Evolutionary conservation across 2,329 filamentous ascomycete genomes (phyloP).

Genomic region (Fusarium cicatricum): DNA sequence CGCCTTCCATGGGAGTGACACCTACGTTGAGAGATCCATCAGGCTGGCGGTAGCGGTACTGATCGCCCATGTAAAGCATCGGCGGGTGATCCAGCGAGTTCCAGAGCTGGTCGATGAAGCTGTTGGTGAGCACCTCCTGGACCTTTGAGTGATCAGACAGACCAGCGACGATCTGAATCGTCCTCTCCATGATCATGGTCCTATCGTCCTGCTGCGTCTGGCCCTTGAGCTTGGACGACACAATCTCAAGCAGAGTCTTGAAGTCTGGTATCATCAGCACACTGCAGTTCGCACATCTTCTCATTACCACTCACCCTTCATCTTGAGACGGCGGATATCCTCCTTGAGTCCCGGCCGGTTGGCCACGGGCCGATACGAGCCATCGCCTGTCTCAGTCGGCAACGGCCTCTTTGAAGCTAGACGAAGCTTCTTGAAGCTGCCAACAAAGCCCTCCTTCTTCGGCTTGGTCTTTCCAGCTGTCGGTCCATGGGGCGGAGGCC

Average conservation of each 20-base stretch:
- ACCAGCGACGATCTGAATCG: constrained; percentile 74
- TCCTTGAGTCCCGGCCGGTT: constrained; percentile 51
- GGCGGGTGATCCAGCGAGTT: constrained; percentile 76
- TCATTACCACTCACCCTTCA: constrained; percentile 18
- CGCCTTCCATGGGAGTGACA: neutral
- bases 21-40: constrained; percentile 74
- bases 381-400: constrained; percentile 69
- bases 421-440: constrained; percentile 45
- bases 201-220: constrained; percentile 74
- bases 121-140: constrained; percentile 69
- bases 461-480: constrained; percentile 9
- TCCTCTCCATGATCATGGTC: constrained; percentile 78
- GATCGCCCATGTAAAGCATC: constrained; percentile 67
- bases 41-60: constrained; percentile 71
- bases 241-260: constrained; percentile 67
- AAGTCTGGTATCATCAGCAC: constrained; percentile 57
- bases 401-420: constrained; percentile 66
- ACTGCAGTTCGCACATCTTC: neutral
- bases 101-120: constrained; percentile 76
- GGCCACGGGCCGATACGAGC: constrained; percentile 61
- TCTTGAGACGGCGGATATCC: constrained; percentile 35
- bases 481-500: neutral
- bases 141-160: constrained; percentile 69
- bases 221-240: constrained; percentile 70
- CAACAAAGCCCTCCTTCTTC: constrained; percentile 40